Conservation (phyloP, 1,139 yeast species). For the Candida frijolesensis region DNA sequence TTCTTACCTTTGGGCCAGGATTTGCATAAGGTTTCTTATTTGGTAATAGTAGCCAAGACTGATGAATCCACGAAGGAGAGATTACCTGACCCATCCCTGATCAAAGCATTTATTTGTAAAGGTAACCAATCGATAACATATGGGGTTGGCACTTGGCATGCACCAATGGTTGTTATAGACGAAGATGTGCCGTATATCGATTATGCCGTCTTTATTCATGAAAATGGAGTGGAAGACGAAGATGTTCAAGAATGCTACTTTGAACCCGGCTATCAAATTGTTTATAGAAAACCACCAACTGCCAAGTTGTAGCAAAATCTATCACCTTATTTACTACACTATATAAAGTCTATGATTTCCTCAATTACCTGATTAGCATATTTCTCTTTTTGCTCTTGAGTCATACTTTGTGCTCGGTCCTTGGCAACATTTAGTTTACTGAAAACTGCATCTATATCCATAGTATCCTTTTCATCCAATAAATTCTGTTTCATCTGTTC, state of each 20-base stretch:
- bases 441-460: slow-evolving; percentile 32
- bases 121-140: slow-evolving; percentile 92
- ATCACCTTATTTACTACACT: slow-evolving; percentile 15
- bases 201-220: slow-evolving; percentile 84
- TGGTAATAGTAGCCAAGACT: slow-evolving; percentile 79
- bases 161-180: slow-evolving; percentile 86
- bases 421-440: slow-evolving; percentile 34
- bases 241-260: slow-evolving; percentile 82
- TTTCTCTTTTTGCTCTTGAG: slow-evolving; percentile 27
- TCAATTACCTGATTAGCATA: slow-evolving; percentile 38
- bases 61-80: slow-evolving; percentile 37
- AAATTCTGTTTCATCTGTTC: slow-evolving; percentile 32
- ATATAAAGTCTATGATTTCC: slow-evolving; percentile 42
- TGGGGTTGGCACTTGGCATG: slow-evolving; percentile 74
- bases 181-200: slow-evolving; percentile 57
- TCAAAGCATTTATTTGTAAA: slow-evolving; percentile 70
- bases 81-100: slow-evolving; percentile 61
- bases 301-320: slow-evolving; percentile 17
- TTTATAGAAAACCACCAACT: slow-evolving; percentile 20
- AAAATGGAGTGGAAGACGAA: slow-evolving; percentile 75
- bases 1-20: slow-evolving; percentile 84
- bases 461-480: slow-evolving; percentile 16
- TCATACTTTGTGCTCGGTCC: slow-evolving; percentile 25
- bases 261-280: slow-evolving; percentile 57
- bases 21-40: slow-evolving; percentile 51